Evolutionary conservation across 1,284 basidiomycete genomes (phyloP), one percentile per base, ranked within the genome.

Genomic region (Sporisorium graminicola): DNA sequence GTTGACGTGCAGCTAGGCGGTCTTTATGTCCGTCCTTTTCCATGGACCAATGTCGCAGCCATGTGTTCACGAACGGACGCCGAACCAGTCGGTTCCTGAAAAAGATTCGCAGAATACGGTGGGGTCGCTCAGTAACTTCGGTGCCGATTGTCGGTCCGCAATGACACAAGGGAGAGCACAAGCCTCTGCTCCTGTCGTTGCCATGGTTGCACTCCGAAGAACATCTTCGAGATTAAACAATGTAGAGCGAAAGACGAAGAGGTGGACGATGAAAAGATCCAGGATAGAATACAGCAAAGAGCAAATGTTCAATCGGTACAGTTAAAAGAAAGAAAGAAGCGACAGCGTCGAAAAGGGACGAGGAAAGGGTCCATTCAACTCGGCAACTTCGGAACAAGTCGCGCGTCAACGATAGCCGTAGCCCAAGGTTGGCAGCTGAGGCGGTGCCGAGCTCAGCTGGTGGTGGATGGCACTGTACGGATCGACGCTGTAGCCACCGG

Each of bases 381-480:
- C 9, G 44, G 14, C 24, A 27, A 6, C 29, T 27, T 43, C 5
- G n/a, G 16, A 43, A 5, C 3, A 40, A 35, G 24, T 10, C 5
- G 2, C 26, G 7, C 16, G 3, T 63, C 51, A 69, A 29, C 56
- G 63, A 33, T 70, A 66, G 33, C 64, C 67, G 35, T 76, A 76
- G 37, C 65, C 54, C 44, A 76, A 43, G 52, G 42, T 65, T 14
- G 75, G 78, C 55, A 78, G 61, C 47, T 75, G 78, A n/a, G 75
- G 72, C 22, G 77, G 77, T 12, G 33, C 62, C 12, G 65, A 22
- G 47, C 50, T 53, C 5, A 77, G 63, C 58, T 81, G 80, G 24
- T 78, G 53, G 43, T 70, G 58, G 58, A 78, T 77, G 27, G 53
- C 65, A 27, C 52, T 44, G 58, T 80, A 81, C 24, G 80, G 80